phyloP scores from a whole-genome alignment of 768 basidiomycete genomes.

The Polyporus arcularius region DNA sequence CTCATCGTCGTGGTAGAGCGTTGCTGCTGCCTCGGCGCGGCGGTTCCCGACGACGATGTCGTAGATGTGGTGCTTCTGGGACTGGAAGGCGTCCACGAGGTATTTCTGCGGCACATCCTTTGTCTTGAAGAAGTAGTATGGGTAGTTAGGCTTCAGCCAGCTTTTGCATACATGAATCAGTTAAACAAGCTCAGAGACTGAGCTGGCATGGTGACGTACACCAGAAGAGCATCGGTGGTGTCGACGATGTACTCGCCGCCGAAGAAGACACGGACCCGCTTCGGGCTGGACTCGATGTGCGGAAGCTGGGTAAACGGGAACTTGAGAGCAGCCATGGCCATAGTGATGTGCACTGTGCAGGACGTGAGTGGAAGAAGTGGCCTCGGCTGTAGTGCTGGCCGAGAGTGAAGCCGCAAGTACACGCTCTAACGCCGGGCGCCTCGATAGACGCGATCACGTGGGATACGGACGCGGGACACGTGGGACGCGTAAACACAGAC shows the following conservation, averaged over 20 bases:
- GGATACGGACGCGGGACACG: slow-evolving; percentile 8
- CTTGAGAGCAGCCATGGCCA: slow-evolving; percentile 6
- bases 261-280: slow-evolving; percentile 57
- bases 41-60: slow-evolving; percentile 48
- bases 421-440: slow-evolving; percentile 7
- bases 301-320: slow-evolving; percentile 40
- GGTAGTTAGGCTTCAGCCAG: slow-evolving; percentile 58
- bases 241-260: slow-evolving; percentile 55
- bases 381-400: too few species aligned
- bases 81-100: slow-evolving; percentile 31
- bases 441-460: slow-evolving; percentile 20
- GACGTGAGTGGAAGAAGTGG: background rate
- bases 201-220: slow-evolving; percentile 42
- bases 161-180: slow-evolving; percentile 29
- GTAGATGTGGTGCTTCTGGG: slow-evolving; percentile 38
- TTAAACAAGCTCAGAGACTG: background rate
- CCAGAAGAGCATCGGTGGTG: slow-evolving; percentile 55
- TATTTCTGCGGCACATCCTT: slow-evolving; percentile 47
- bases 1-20: slow-evolving; percentile 36
- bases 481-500: slow-evolving; percentile 12
- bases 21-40: slow-evolving; percentile 42
- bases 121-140: slow-evolving; percentile 53
- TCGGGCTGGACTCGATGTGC: slow-evolving; percentile 48
- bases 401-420: background rate
- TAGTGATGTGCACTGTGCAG: too few species aligned